Percentiles rank a stretch among this genome's conserved stretches.
Conservation (phyloP, 768 basidiomycete genomes). For the Podaxis sp. region DNA sequence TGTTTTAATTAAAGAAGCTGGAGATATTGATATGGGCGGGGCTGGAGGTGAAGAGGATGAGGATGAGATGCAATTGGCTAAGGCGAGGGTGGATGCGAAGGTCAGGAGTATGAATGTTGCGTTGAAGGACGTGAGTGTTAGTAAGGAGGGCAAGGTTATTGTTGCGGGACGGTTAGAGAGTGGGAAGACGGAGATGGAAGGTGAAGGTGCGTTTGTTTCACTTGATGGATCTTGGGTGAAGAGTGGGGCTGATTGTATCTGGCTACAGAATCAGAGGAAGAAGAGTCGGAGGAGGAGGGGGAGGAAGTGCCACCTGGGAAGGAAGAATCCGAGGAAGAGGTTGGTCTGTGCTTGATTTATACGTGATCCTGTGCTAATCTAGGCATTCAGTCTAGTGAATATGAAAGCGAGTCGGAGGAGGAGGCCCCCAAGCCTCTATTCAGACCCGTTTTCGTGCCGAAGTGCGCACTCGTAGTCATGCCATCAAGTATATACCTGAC, state of each 20-base stretch:
- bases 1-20: slow-evolving; percentile 56
- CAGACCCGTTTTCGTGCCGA: slow-evolving; percentile 92
- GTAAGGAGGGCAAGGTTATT: slow-evolving; percentile 75
- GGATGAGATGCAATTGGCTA: slow-evolving; percentile 37
- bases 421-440: slow-evolving; percentile 74
- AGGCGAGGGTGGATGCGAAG: slow-evolving; percentile 29
- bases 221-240: neutral
- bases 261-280: slow-evolving; percentile 3
- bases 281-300: slow-evolving; percentile 37
- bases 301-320: slow-evolving; percentile 43
- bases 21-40: slow-evolving; percentile 37
- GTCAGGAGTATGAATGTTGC: slow-evolving; percentile 67
- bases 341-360: slow-evolving; percentile 24
- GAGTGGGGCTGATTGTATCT: slow-evolving; percentile 19
- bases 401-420: slow-evolving; percentile 80
- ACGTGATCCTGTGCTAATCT: neutral
- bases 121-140: slow-evolving; percentile 78
- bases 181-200: slow-evolving; percentile 66
- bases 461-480: slow-evolving; percentile 44
- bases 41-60: slow-evolving; percentile 39
- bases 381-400: slow-evolving; percentile 71
- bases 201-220: slow-evolving; percentile 23
- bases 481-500: slow-evolving; percentile 4
- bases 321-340: slow-evolving; percentile 43
- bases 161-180: slow-evolving; percentile 79